Conservation (phyloP, 2,329 filamentous ascomycete species). For the Sclerotinia glacialis region DNA sequence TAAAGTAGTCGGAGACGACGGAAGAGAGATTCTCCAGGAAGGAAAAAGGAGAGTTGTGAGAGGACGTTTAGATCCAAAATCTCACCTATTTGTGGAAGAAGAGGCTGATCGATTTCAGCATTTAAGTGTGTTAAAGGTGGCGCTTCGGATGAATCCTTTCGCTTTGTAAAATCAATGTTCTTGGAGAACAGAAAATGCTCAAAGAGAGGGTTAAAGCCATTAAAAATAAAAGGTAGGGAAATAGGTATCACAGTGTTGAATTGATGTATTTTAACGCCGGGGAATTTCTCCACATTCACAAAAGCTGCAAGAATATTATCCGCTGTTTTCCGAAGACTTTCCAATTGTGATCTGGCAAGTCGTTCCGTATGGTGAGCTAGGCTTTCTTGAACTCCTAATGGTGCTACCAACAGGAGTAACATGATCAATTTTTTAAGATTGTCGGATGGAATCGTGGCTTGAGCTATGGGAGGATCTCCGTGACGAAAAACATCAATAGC, state of each 20-base stretch:
- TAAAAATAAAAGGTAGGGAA: conserved; percentile 64
- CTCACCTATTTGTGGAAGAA: conserved; percentile 54
- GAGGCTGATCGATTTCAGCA: conserved; percentile 38
- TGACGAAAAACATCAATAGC: conserved; percentile 59
- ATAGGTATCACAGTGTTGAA: conserved; percentile 60
- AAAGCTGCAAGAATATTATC: conserved; percentile 66
- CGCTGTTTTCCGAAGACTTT: conserved; percentile 58
- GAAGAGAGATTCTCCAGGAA: conserved; percentile 63
- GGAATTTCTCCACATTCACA: conserved; percentile 60
- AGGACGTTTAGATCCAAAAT: conserved; percentile 64
- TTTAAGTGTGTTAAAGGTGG: conserved; percentile 24
- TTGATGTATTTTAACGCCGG: conserved; percentile 59
- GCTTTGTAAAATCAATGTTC: conserved; percentile 59
- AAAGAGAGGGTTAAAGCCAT: conserved; percentile 65
- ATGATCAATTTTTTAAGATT: conserved; percentile 70
- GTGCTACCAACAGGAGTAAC: conserved; percentile 65
- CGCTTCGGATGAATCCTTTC: conserved; percentile 33
- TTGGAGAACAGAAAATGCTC: conserved; percentile 75
- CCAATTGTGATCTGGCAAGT: conserved; percentile 54
- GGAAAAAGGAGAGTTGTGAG: conserved; percentile 71
- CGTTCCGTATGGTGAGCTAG: conserved; percentile 59
- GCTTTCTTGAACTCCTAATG: conserved; percentile 62
- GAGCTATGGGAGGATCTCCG: conserved; percentile 51
- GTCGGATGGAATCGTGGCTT: conserved; percentile 70
- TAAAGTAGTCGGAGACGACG: conserved; percentile 65